Evolutionary conservation across 441 rosid species (phyloP), one percentile per base, ranked within the genome.

Genomic region (Heliophila coronopifolia): DNA sequence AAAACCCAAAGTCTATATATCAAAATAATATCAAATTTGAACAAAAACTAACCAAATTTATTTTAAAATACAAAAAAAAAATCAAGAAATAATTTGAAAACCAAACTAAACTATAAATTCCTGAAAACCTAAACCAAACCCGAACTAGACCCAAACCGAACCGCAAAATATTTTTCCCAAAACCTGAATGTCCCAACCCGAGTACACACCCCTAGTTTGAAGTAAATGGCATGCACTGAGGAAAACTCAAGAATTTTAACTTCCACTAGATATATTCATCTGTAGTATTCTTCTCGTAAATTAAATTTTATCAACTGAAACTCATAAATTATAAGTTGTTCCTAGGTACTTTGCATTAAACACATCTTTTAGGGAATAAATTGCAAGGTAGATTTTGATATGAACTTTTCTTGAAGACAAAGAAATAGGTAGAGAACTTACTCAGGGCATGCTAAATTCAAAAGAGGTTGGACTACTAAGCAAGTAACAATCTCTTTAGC

Each of bases 401-500:
- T 26, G 33, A 35, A 38, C 11, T 11, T 14, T 64, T 50, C 36
- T 28, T 25, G 49, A 51, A 8, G 55, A 23, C 40, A 12, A 30
- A 20, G n/a, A n/a, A 15, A 36, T 50, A 50, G 53, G 34, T 13
- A 26, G 51, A 48, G 31, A 51, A 72, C 94, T 75, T 79, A 93
- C 99, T 26, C 77, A 11, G 99, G 94, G 76, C 78, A 79, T 28
- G 90, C 96, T 30, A 93, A 77, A 71, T 71, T 68, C 86, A 89
- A 39, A 48, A 93, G 67, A 58, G 97, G 99, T 71, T 86, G 96
- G 72, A 89, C 16, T 50, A 93, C 87, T 76, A 89, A 72, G 80
- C 96, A 89, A 68, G 99, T 89, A 38, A 93, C 82, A 16, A 93
- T 77, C 73, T 93, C 99, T 63, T 94, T 76, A 67, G 99, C 90